phyloP scores from a whole-genome alignment of 164 flowering plant genomes.

The Cinnamomum chago region DNA sequence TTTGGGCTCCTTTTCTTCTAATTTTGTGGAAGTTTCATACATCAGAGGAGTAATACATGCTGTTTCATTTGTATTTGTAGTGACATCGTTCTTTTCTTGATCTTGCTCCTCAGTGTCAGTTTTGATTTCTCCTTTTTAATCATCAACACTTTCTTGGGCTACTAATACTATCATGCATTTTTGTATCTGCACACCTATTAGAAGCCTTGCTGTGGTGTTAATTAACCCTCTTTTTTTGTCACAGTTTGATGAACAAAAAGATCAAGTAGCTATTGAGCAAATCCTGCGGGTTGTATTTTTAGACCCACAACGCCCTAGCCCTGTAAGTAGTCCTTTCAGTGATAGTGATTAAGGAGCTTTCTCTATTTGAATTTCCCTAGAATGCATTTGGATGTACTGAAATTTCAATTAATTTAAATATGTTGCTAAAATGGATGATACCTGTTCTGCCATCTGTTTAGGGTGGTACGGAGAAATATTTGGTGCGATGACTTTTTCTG shows the following conservation, averaged over 20 bases:
- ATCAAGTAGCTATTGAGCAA: conserved; percentile 75
- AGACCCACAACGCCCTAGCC: conserved; percentile 59
- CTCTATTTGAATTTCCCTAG: not conserved
- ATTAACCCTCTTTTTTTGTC: not conserved
- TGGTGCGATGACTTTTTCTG: not conserved
- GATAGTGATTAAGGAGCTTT: not conserved
- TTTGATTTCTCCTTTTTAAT: too few relatives aligned
- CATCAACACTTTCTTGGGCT: too few relatives aligned
- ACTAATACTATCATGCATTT: too few relatives aligned
- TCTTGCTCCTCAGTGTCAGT: too few relatives aligned
- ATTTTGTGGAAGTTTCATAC: too few relatives aligned
- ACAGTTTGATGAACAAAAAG: conserved; percentile 96
- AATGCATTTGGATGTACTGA: not conserved
- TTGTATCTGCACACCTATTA: too few relatives aligned
- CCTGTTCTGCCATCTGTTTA: not conserved
- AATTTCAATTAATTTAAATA: not conserved
- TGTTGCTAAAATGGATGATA: not conserved
- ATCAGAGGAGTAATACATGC: too few relatives aligned
- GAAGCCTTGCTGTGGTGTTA: not conserved
- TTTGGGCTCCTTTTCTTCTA: too few relatives aligned
- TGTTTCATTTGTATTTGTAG: too few relatives aligned
- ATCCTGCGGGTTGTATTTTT: conserved; percentile 74
- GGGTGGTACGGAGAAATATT: not conserved
- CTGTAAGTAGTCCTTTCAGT: conserved; percentile 46
- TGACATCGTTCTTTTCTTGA: too few relatives aligned